Percentiles rank a stretch among this genome's conserved stretches.
phyloP scores from a whole-genome alignment of 306 rosid species.

The Trifolium repens region DNA sequence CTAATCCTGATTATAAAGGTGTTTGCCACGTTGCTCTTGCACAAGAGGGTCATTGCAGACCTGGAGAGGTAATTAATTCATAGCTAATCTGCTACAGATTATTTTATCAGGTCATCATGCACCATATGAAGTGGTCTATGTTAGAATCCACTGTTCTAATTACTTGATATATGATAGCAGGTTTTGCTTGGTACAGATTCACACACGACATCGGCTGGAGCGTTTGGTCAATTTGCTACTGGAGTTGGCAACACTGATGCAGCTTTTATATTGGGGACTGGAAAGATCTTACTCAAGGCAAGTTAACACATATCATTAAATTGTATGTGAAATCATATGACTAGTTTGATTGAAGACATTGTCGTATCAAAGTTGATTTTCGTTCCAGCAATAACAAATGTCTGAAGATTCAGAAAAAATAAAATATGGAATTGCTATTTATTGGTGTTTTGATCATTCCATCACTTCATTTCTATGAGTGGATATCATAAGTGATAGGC shows the following conservation, averaged over 20 bases:
- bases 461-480: neutral
- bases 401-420: no score
- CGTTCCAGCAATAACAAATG: no score
- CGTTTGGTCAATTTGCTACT: conserved; percentile 90
- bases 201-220: conserved; percentile 89
- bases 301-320: conserved; percentile 7
- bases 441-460: no score
- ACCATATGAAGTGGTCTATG: neutral
- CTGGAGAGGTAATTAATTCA: conserved; percentile 69
- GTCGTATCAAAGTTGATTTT: no score
- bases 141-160: neutral
- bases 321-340: neutral
- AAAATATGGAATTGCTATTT: no score
- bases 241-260: conserved; percentile 91
- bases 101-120: no score
- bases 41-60: conserved; percentile 93
- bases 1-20: conserved; percentile 85
- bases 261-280: conserved; percentile 79
- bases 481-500: neutral
- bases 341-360: neutral
- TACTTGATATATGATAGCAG: conserved; percentile 50
- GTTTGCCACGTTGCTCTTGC: conserved; percentile 90
- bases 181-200: conserved; percentile 91
- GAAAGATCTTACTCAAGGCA: conserved; percentile 81
- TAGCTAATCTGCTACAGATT: no score